Base-by-base conservation (phyloP, 1,284 basidiomycete species). In the Vanrija pseudolonga region DNA sequence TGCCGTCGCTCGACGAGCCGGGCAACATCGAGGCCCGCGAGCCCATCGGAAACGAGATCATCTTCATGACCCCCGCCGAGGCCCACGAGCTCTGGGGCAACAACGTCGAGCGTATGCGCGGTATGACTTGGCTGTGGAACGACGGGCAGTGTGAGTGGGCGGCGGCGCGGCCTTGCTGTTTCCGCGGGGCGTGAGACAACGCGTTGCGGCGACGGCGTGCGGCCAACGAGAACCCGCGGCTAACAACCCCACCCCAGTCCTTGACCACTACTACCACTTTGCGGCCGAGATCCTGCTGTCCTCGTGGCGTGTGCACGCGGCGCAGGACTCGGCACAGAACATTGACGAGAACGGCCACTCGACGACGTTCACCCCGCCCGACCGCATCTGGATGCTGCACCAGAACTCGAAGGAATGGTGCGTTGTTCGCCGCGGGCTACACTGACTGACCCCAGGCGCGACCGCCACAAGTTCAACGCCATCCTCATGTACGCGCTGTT, bases 241-340 rank as follows among this genome's bases (percentile, higher is more conserved):
- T 47, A 6, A 50, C 39, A 36, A 26, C 38, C 6, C 47, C 39
- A 36, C 32, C 38, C 6, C 47, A 82, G 80, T 90, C 78, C 80
- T 90, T 26, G 78, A 81, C 52, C 88, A 90, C 69, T 90, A 89
- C 71, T 90, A 89, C 73, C 88, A 90, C 74, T 85, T 89, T 60
- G 86, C 85, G 36, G 88, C 85, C 0, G 88, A 90, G 68, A 81
- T 89, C 47, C 74, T 89, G 53, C 77, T 90, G 45, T 87, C 87
- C 40, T 76, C 82, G 2, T 87, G 87, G 81, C 82, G 86, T 5
- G 82, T 87, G 61, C 87, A 86, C 82, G 77, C 82, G 6, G 64
- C 70, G 8, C 60, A 69, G 49, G 74, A 75, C 56, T 14, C 14
- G 32, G 32, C 32, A 12, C 66, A 62, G 32, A 57, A 66, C 45